Base-by-base conservation (phyloP, 352 stramenopile species). In the Pythium biforme region DNA sequence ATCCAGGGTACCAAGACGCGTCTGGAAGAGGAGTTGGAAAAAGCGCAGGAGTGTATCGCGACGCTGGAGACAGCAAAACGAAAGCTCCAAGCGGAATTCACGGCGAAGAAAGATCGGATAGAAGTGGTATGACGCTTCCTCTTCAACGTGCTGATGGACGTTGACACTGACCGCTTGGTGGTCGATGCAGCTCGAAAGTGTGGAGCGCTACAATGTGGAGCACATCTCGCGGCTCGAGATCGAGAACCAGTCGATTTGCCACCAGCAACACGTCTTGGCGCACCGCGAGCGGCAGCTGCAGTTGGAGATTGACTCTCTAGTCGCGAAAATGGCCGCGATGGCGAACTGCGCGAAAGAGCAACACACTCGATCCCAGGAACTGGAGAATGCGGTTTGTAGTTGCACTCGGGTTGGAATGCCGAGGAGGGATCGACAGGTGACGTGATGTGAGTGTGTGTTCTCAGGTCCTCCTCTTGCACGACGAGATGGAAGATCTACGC, bases 161-260 rank as follows among this genome's bases (percentile, higher is more conserved):
- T 3, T 50, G 52, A 25, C 3, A 51, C 52, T 59, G 19, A 59
- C 39, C 2, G 25, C 14, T 9, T 53, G 23, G 4, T 23, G 14
- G 20, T 49, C 34, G 12, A n/a, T 37, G 4, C 39, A 79, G 72
- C 62, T 80, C 15, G 57, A 70, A 48, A 62, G 52, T 20, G 53
- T 43, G 0, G 70, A 80, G 29, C 66, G 53, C 2, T 75, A 75
- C 66, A 75, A 75, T 43, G 43, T 70, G 6, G 73, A 81, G 53
- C 71, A 74, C 39, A 74, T 78, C 29, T 54, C 62, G 29, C 74
- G 67, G 1, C 64, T 82, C n/a, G 66, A 72, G 53, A 75, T 76
- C 49, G 72, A 82, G 43, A 79, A 76, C 55, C 68, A 77, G 40
- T 68, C 55, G 40, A 74, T 79, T 8, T 71, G 63, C 20, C 59